A percentile compares a stretch with the other conserved stretches of the same genome.
Evolutionary conservation across 768 basidiomycete species (phyloP).

Genomic region (Hypholoma sublateritium): DNA sequence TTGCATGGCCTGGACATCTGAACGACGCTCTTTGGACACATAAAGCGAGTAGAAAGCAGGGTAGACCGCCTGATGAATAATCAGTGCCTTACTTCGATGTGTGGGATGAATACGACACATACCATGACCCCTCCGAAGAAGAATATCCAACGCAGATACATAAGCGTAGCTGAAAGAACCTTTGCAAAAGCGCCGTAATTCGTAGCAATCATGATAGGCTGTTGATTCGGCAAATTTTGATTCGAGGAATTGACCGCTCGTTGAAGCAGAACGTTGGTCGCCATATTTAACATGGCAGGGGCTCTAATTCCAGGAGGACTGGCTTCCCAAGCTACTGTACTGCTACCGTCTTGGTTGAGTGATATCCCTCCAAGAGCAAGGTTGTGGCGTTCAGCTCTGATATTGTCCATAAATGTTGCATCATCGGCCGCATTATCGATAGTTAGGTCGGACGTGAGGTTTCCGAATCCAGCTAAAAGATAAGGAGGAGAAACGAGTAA

Average conservation of each 20-base stretch:
- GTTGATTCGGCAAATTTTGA: neutral
- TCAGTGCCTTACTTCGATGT: neutral
- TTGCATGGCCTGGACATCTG: constrained; percentile 81
- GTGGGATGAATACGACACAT: constrained; percentile 12
- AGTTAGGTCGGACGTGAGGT: constrained; percentile 30
- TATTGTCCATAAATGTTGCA: neutral
- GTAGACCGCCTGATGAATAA: constrained; percentile 54
- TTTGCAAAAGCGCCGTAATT: constrained; percentile 59
- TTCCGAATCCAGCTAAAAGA: constrained; percentile 46
- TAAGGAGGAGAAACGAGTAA: constrained; percentile 55
- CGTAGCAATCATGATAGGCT: constrained; percentile 52
- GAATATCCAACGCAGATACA: constrained; percentile 69
- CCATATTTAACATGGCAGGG: constrained; percentile 59
- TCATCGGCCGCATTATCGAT: constrained; percentile 33
- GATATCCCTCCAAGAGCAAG: constrained; percentile 12
- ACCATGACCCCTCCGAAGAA: constrained; percentile 79
- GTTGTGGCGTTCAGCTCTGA: neutral
- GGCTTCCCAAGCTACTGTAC: constrained; percentile 72
- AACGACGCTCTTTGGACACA: constrained; percentile 68
- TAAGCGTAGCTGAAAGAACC: constrained; percentile 51
- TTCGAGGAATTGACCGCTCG: constrained; percentile 44
- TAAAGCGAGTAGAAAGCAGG: constrained; percentile 82
- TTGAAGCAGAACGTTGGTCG: constrained; percentile 65
- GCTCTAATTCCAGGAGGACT: constrained; percentile 49
- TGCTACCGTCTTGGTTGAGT: constrained; percentile 34